Base-by-base conservation (phyloP, 495 filamentous ascomycete species). In the Daldinia loculata region DNA sequence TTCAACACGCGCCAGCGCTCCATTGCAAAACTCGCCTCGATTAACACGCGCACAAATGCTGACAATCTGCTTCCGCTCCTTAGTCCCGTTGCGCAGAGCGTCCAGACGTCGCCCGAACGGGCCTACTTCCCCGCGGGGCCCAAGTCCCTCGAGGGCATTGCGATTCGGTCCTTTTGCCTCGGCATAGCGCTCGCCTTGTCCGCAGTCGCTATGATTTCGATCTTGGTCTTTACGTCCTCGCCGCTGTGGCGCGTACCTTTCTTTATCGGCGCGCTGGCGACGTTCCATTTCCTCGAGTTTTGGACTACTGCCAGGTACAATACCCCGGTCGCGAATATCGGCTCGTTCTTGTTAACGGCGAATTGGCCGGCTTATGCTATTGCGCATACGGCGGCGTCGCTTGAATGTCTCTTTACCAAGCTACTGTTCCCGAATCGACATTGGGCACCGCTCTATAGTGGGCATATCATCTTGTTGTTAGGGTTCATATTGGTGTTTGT, bases 261-360 rank as follows among this genome's bases (percentile, higher is more conserved):
- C 84, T 97, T 99, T 82, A 71, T 94, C 75, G 80, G 84, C 52
- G 79, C 88, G 27, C 89, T 99, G 61, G 88, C 89, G 15, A 76
- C 91, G 61, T 98, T 98, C 86, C 95, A 99, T 80, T 97, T 97
- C 82, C 90, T 99, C 79, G 95, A 99, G 80, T 99, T 92, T 85
- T 95, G 86, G 83, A 90, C 88, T 55, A 98, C 95, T 0, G 95
- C 95, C 27, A 80, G 80, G 24, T 92, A 91, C 80, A 98, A 98
- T 81, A 92, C 93, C 0, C 78, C 82, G 38, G 80, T 85, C n/a
- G 93, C 93, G 6, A 84, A 84, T 6, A 80, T 92, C 17, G 83
- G 83, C 63, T 90, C 93, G 7, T 99, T 96, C 80, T 86, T 99
- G 1, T 85, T 99, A 7, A 89, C 87, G n/a, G 85, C 86, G 41